Base-by-base conservation (phyloP, 805 yeast species). In the Candida boleticola region DNA sequence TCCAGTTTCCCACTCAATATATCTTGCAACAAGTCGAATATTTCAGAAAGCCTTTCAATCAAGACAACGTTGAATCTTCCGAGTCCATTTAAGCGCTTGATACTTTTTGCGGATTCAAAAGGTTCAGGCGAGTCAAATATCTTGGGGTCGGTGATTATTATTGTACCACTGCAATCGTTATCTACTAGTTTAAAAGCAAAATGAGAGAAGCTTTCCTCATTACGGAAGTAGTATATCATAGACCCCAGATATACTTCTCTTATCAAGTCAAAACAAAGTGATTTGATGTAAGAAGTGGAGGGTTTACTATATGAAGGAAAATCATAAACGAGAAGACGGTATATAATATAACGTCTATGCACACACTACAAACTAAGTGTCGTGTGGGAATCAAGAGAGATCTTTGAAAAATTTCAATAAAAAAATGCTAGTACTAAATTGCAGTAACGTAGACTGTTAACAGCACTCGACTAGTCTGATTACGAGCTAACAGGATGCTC, bases 41-140 rank as follows among this genome's bases (percentile, higher is more conserved):
- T 29, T 27, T 47, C 51, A 10, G 20, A 22, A 5, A 42, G 27
- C 3, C 43, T 37, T 35, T 47, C 50, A 19, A 47, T 35, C 20
- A 47, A 37, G 16, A 34, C 36, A 16, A 46, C 44, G 13, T 41
- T 32, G 9, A 43, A 22, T 21, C 23, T 23, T n/a, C 21, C 38
- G 10, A 44, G 14, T 3, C 14, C 34, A 32, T 43, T 39, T 11
- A 39, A 23, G 9, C 19, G 19, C 14, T 32, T 41, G 7, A 45
- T 29, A 35, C 16, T 35, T 23, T 17, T 13, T 11, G 13, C 14
- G 6, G 17, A n/a, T 17, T 21, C 29, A 11, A 35, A 20, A 10
- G 10, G 27, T 11, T 14, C 16, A 7, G 19, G 11, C 11, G 35
- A 31, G 11, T 31, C 18, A 7, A 14, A 19, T 7, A 31, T 16